Percentiles rank a stretch among this genome's conserved stretches.
Evolutionary conservation across 2,329 filamentous ascomycete genomes (phyloP).

Genomic region (Fusarium coicis): DNA sequence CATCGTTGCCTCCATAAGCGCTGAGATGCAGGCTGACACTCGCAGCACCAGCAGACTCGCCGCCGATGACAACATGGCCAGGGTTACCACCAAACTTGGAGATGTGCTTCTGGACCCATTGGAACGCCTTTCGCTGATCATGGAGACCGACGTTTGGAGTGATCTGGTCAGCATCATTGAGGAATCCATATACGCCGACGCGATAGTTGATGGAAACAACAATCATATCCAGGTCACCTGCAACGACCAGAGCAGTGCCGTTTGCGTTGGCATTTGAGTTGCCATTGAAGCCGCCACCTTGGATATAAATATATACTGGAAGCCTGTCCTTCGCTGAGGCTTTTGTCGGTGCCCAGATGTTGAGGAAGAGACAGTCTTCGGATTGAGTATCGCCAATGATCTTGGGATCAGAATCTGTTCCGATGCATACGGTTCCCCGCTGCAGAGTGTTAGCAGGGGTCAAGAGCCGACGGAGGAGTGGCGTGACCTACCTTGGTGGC

Average conservation of each 20-base stretch:
- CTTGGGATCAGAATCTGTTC: slow-evolving; percentile 39
- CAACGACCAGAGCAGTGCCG: slow-evolving; percentile 66
- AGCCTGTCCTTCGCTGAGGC: slow-evolving; percentile 61
- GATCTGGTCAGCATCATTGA: slow-evolving; percentile 67
- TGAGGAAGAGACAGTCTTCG: slow-evolving; percentile 78
- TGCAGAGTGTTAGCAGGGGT: slow-evolving; percentile 16
- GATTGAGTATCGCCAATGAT: slow-evolving; percentile 46
- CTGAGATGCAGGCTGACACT: slow-evolving; percentile 73
- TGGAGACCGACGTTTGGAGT: slow-evolving; percentile 75
- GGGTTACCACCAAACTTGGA: slow-evolving; percentile 75
- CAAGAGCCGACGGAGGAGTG: neutral
- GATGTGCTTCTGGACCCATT: slow-evolving; percentile 78
- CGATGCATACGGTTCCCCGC: slow-evolving; percentile 46
- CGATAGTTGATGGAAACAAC: slow-evolving; percentile 82
- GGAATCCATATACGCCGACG: slow-evolving; percentile 78
- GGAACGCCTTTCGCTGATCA: slow-evolving; percentile 74
- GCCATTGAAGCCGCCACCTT: slow-evolving; percentile 70
- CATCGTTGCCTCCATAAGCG: slow-evolving; percentile 61
- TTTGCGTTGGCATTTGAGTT: slow-evolving; percentile 65
- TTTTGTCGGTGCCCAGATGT: slow-evolving; percentile 69
- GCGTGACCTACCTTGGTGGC: slow-evolving; percentile 62
- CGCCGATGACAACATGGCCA: slow-evolving; percentile 73
- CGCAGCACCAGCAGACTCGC: slow-evolving; percentile 74
- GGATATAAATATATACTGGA: slow-evolving; percentile 70
- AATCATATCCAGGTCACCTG: slow-evolving; percentile 69